Evolutionary conservation across 345 rosid genomes (phyloP).

Genomic region (Alliaria petiolata): DNA sequence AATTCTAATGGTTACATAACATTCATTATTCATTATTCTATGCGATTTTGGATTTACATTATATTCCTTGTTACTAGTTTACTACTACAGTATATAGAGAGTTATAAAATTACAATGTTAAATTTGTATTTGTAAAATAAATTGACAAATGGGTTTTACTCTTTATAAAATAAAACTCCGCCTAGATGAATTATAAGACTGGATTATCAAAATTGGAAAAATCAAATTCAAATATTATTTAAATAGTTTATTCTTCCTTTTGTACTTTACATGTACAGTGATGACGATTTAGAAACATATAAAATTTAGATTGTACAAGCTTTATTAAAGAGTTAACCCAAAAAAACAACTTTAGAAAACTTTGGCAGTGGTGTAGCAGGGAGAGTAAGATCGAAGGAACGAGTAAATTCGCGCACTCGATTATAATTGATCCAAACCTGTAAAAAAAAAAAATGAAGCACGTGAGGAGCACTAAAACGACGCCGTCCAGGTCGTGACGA

Average conservation of each 20-base stretch:
- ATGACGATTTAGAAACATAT: background rate
- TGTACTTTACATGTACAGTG: background rate
- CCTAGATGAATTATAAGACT: too few relatives aligned
- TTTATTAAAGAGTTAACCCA: too few relatives aligned
- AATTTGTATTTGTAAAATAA: too few relatives aligned
- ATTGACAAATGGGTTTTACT: too few relatives aligned
- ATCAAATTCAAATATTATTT: too few relatives aligned
- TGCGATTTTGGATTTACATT: background rate
- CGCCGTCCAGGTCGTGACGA: constrained; percentile 15
- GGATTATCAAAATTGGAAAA: background rate
- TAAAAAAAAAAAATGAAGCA: background rate
- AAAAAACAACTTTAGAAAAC: too few relatives aligned
- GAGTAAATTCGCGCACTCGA: constrained; percentile 6
- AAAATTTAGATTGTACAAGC: too few relatives aligned
- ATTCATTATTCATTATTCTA: too few relatives aligned
- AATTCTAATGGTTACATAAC: background rate
- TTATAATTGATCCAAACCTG: background rate
- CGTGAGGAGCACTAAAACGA: constrained; percentile 33
- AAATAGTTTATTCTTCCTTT: background rate
- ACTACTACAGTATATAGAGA: too few relatives aligned
- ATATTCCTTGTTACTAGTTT: background rate
- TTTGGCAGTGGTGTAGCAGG: background rate
- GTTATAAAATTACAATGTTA: too few relatives aligned
- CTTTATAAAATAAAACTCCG: too few relatives aligned
- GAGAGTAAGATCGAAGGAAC: constrained; percentile 18